Evolutionary conservation across 345 rosid genomes (phyloP), one percentile per base, ranked within the genome.

Genomic region (Cardamine chenopodiifolia): DNA sequence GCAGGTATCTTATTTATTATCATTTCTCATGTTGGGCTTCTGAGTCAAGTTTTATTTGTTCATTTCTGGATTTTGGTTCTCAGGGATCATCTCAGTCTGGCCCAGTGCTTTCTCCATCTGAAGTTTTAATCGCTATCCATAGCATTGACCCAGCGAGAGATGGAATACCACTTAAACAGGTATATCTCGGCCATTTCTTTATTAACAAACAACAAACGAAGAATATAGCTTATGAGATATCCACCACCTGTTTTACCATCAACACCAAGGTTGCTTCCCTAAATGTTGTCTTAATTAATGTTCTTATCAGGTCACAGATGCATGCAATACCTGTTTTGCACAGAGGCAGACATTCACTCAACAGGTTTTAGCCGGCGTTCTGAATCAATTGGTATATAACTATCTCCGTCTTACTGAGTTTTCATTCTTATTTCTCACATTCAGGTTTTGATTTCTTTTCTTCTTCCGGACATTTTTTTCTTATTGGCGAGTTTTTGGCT

Each of bases 101-200:
- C 73, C 83, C 82, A 44, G 80, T 79, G 62, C 91, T 94, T 56
- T 76, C 90, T 80, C 96, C 99, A 58, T 83, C 96, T 35, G 99
- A 90, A 82, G 86, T 85, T 55, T 76, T 95, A 72, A 92, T 92
- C 31, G 97, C 96, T 74, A 87, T 95, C 70, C 97, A 95, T 71
- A 87, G 97, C 60, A 90, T 95, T 80, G 96, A 90, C 77, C 99
- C 96, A 34, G 94, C 85, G 28, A 92, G 86, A 74, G 93, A 92
- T 74, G 86, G 90, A 77, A 86, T 95, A 76, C 97, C 97, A 15
- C 85, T 92, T 82, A 95, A 95, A 85, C 91, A 95, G 89, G 99
- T 82, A 76, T 29, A 64, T 70, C 58, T 55, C 37, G 9, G 49
- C 57, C 44, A 39, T 49, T 68, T 14, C 14, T 50, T 62, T 37